phyloP scores from a whole-genome alignment of 306 rosid genomes.

The Prunus salicina region DNA sequence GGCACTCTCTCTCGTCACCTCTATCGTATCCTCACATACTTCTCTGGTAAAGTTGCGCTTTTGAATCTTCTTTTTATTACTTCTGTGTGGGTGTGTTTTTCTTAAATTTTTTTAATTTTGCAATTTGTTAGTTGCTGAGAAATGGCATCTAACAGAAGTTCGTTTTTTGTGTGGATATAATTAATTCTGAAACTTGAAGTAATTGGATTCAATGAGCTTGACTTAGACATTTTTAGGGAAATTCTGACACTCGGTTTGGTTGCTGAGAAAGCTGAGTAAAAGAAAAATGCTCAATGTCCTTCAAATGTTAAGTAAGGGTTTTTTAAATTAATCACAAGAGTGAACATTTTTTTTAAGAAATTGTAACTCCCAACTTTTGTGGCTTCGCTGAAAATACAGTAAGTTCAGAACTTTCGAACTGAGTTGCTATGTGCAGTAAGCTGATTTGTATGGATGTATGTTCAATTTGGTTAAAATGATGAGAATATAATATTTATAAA shows the following conservation, averaged over 20 bases:
- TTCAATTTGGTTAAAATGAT: neutral
- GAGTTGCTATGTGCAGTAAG: neutral
- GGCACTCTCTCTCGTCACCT: constrained; percentile 63
- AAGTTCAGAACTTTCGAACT: neutral
- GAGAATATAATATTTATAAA: neutral
- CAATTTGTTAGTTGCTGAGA: neutral
- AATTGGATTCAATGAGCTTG: too few species aligned
- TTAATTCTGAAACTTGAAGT: neutral
- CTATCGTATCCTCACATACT: constrained; percentile 62
- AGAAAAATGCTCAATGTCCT: neutral
- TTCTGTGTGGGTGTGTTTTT: too few species aligned
- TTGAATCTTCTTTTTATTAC: neutral
- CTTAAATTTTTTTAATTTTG: neutral
- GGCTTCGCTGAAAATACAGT: neutral
- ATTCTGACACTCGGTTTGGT: neutral
- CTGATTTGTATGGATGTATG: neutral
- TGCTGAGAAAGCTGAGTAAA: neutral
- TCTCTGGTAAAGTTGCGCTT: constrained; percentile 33
- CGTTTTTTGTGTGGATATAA: neutral
- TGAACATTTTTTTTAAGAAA: neutral
- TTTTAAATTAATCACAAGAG: neutral
- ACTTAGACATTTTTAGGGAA: too few species aligned
- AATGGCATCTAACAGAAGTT: neutral
- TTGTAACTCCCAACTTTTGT: neutral
- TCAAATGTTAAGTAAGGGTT: neutral